Base-by-base conservation (phyloP, 2,329 filamentous ascomycete species). In the Fusarium sp. region DNA sequence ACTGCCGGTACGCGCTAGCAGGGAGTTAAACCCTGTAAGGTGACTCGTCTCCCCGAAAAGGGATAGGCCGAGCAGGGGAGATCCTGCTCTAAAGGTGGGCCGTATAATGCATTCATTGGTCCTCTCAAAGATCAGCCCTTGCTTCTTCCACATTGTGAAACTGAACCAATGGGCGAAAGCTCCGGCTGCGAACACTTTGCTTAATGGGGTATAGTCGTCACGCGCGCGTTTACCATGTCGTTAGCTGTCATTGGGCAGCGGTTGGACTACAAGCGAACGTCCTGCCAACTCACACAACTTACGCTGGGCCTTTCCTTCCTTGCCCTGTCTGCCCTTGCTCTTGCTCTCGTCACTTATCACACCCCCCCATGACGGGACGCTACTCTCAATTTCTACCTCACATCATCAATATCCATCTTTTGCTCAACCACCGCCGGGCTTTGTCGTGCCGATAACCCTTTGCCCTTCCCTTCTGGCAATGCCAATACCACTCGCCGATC, bases 1-100 rank as follows among this genome's bases (percentile, higher is more conserved):
- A 70, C 70, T 79, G 76, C 73, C 80, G 80, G 66, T 76, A 77
- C 74, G 69, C 78, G 75, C 80, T 81, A 81, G 76, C 40, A 73
- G 47, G 67, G 42, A 16, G 4, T 27, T 6, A 1, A 51, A 34
- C 47, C 59, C 43, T 66, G 63, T 14, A 12, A 61, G 42, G 54
- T 66, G 49, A 32, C 62, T 59, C 62, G 38, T 56, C 45, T 61
- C 49, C 65, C 55, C 15, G 25, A 66, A 50, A 18, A 12, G 44
- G 55, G 8, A 56, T 63, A 20, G 30, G 2, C 61, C 52, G 62
- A 65, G 55, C 67, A 71, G 50, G 67, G 67, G 9, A 18, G 4
- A 22, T 47, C 59, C 62, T 71, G 62, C 71, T 9, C 20, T 27
- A 9, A 32, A 12, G 32, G 25, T 59, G 47, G 52, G 25, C 4